phyloP scores from a whole-genome alignment of 768 basidiomycete genomes.

The Kwoniella shandongensis region DNA sequence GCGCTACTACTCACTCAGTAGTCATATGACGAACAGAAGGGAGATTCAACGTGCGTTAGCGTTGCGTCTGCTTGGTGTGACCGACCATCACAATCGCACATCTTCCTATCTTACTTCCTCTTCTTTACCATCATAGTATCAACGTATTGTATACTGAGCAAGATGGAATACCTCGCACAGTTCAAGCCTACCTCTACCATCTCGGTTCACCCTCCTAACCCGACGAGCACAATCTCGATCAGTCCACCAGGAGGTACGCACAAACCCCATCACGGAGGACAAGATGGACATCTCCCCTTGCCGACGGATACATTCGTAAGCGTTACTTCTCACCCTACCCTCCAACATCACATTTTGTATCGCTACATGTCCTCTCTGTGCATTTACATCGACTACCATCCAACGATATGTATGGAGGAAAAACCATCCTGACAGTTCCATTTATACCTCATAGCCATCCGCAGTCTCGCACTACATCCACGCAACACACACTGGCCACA shows the following conservation, averaged over 20 bases:
- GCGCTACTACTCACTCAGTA: no score
- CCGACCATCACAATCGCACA: no score
- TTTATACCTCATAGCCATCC: conserved; percentile 24
- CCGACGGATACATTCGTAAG: conserved; percentile 38
- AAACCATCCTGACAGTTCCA: neutral
- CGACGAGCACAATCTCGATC: conserved; percentile 41
- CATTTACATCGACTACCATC: no score
- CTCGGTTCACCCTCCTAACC: no score
- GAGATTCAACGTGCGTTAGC: no score
- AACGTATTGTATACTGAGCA: no score
- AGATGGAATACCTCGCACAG: conserved; percentile 41
- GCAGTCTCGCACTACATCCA: conserved; percentile 26
- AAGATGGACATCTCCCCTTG: conserved; percentile 24
- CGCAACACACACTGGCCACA: conserved; percentile 35
- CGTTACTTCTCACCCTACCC: neutral
- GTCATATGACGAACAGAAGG: no score
- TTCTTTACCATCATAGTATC: no score
- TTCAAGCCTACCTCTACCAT: conserved; percentile 21
- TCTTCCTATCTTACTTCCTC: no score
- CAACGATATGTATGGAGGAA: neutral
- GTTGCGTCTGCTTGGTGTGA: no score
- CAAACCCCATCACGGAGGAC: conserved; percentile 28
- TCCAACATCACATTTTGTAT: no score
- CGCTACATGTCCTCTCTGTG: no score
- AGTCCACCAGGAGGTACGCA: conserved; percentile 45